Base-by-base conservation (phyloP, 176 grass and related monocot genomes). In the Aechmea fasciata region DNA sequence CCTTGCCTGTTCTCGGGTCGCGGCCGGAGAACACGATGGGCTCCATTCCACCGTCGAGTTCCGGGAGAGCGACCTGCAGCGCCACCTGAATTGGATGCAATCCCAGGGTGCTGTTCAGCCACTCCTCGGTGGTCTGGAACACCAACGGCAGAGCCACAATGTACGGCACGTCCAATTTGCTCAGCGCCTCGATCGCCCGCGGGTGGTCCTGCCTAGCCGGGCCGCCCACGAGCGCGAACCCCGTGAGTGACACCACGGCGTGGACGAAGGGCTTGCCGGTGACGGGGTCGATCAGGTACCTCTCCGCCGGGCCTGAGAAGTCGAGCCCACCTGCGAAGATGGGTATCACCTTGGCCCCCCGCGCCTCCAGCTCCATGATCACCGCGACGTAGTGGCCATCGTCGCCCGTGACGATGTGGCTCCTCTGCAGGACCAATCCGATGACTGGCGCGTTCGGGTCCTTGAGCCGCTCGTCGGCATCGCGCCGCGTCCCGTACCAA, bases 81-180 rank as follows among this genome's bases (percentile, higher is more conserved):
- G 94, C 94, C 1, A 99, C 90, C 76, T 99, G 94, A 68, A 99
- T 99, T 0, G 94, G 94, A 78, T 99, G 94, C 17, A 99, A 84
- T 0, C 94, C 94, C 50, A 99, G 18, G 23, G 89, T 99, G 82
- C 94, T 99, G 69, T 83, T 99, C 20, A 99, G 87, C 94, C 94
- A 99, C 69, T 99, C 94, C 71, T 99, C 94, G 1, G 94, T 99
- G 10, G 94, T 99, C 87, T 99, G 94, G 77, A 99, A 99, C 66
- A 99, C 94, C 48, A 99, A 81, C 9, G 94, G 94, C 15, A 99
- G 77, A 10, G 94, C 94, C n/a, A 99, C 94, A 18, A 99, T 87
- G 84, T 99, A 99, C 9, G 94, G 94, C 50, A 99, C 94, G 53
- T 99, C 94, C 17, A 99, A 83, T 83, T 99, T 99, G 86, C 64